These are phyloP conservation scores for fission yeast (Schizosaccharomyces pombe) DNA, from an alignment of 805 yeast species.

Conservation along the genomic window DNA sequence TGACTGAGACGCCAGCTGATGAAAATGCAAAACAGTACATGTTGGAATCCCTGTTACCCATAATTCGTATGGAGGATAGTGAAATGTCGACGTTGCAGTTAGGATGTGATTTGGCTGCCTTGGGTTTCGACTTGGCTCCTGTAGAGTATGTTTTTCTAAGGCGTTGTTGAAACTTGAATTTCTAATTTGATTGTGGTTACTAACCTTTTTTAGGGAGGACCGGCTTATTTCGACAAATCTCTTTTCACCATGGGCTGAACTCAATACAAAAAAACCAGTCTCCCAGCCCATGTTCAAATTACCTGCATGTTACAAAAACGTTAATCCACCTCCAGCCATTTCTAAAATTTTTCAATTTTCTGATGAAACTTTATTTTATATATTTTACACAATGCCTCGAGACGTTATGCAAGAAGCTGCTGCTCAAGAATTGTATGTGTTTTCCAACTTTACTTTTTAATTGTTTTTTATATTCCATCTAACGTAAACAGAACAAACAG, in stretches of 20 bases:
- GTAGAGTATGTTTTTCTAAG: slow-evolving; percentile 15
- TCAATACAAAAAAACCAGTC: neutral
- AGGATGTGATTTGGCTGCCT: slow-evolving; percentile 47
- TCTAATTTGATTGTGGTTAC: neutral
- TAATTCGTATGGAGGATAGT: slow-evolving; percentile 36
- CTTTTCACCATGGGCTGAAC: neutral
- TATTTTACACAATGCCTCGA: slow-evolving; percentile 80
- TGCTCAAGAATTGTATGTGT: slow-evolving; percentile 43
- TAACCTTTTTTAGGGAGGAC: neutral
- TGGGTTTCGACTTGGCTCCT: slow-evolving; percentile 36
- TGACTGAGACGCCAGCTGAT: neutral
- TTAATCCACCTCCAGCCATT: slow-evolving; percentile 22
- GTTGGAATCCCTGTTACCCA: slow-evolving; percentile 34
- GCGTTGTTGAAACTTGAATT: neutral
- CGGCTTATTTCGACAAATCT: neutral
- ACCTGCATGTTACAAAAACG: slow-evolving; percentile 33
- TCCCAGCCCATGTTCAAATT: slow-evolving; percentile 48
- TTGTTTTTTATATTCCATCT: neutral
- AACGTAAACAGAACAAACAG: slow-evolving; percentile 31
- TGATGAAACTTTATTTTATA: slow-evolving; percentile 81
- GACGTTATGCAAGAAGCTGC: slow-evolving; percentile 85
- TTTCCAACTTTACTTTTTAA: neutral
- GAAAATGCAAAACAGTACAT: slow-evolving; percentile 24
- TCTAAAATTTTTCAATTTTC: slow-evolving; percentile 30
- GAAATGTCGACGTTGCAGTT: slow-evolving; percentile 45